A percentile compares a stretch with the other conserved stretches of the same genome.
Conservation (phyloP, 129 eudicot species). For the Artemisia argyi region DNA sequence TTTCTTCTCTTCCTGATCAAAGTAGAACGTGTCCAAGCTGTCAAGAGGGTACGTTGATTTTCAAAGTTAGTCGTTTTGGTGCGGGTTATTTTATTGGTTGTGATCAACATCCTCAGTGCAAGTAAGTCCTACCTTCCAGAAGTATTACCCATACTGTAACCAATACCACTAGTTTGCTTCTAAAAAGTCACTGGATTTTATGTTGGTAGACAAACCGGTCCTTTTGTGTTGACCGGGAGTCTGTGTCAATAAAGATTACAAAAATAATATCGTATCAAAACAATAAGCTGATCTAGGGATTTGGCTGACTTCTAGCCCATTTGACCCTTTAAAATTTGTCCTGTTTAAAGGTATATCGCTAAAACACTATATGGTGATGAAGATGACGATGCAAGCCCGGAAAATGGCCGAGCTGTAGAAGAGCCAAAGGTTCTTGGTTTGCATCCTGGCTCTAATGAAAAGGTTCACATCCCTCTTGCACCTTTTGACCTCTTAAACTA, state of each 20-base stretch:
- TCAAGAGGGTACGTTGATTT: too few relatives aligned
- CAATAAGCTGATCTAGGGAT: not conserved
- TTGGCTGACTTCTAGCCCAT: too few relatives aligned
- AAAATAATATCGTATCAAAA: not conserved
- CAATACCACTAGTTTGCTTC: not conserved
- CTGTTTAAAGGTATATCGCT: conserved; percentile 70
- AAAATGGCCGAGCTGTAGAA: conserved; percentile 46
- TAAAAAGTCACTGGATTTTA: too few relatives aligned
- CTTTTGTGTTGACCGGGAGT: too few relatives aligned
- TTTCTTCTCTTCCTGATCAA: conserved; percentile 68
- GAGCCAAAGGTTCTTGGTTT: conserved; percentile 84
- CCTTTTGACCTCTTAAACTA: conserved; percentile 13
- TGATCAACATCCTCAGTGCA: conserved; percentile 95
- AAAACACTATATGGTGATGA: conserved; percentile 79
- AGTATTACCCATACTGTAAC: not conserved
- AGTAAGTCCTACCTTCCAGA: conserved; percentile 50
- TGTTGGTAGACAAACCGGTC: too few relatives aligned
- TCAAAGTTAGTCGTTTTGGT: conserved; percentile 44
- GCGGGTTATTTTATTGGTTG: conserved; percentile 91
- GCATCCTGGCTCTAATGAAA: conserved; percentile 71
- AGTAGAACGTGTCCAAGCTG: conserved; percentile 57
- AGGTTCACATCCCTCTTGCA: conserved; percentile 49
- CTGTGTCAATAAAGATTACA: not conserved
- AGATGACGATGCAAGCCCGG: conserved; percentile 59
- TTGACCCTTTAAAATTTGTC: not conserved